A percentile compares a stretch with the other conserved stretches of the same genome.
These are phyloP conservation scores for Coleophoma cylindrospora DNA, from an alignment of 2,329 filamentous ascomycete species.

Conservation along the genomic window DNA sequence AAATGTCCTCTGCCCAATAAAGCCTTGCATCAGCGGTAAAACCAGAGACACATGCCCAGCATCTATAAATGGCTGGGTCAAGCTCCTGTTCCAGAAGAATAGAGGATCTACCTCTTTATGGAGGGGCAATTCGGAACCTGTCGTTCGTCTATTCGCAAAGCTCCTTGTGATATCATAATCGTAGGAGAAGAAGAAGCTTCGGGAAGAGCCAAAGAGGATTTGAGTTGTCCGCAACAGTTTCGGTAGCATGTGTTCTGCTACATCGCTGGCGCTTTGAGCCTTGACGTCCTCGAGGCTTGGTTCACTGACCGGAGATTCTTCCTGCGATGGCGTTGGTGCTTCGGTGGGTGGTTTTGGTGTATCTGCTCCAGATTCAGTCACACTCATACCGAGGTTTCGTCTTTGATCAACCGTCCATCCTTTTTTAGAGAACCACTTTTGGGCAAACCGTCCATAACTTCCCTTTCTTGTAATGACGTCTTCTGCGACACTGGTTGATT, in stretches of 20 bases:
- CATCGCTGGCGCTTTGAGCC: constrained; percentile 7
- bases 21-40: constrained; percentile 87
- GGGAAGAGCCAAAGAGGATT: constrained; percentile 74
- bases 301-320: background rate
- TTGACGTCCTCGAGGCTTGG: background rate
- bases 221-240: constrained; percentile 81
- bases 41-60: constrained; percentile 66
- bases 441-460: constrained; percentile 82
- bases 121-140: constrained; percentile 52
- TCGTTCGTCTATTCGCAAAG: constrained; percentile 35
- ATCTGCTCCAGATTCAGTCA: constrained; percentile 21
- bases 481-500: constrained; percentile 66
- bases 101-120: constrained; percentile 67
- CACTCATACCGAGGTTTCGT: constrained; percentile 61
- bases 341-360: constrained; percentile 25
- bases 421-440: constrained; percentile 84
- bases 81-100: constrained; percentile 88
- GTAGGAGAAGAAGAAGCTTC: constrained; percentile 93
- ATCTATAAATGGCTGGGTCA: constrained; percentile 69
- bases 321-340: constrained; percentile 7
- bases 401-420: constrained; percentile 74
- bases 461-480: constrained; percentile 83
- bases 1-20: constrained; percentile 83
- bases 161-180: constrained; percentile 85
- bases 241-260: constrained; percentile 53